These are phyloP conservation scores for Hemileia vastatrix DNA, from an alignment of 1,284 basidiomycete species.

Conservation along the genomic window DNA sequence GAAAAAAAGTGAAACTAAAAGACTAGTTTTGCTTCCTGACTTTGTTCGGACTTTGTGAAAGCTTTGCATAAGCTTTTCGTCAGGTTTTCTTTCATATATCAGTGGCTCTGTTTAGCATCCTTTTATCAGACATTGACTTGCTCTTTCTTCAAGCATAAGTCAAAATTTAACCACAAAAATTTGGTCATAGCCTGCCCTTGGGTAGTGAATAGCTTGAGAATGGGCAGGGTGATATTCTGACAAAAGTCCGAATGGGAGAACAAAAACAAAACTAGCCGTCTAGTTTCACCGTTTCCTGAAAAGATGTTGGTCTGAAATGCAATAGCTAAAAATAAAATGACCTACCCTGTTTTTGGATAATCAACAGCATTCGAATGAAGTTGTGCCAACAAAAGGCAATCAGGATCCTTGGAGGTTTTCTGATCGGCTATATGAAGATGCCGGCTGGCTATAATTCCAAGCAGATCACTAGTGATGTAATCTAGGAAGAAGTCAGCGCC, in stretches of 20 bases:
- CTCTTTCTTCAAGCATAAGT: neutral
- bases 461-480: constrained; percentile 56
- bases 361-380: constrained; percentile 58
- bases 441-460: constrained; percentile 51
- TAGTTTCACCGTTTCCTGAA: neutral
- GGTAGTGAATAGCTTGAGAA: neutral
- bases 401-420: constrained; percentile 52
- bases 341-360: constrained; percentile 24
- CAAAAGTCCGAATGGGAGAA: neutral
- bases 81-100: too few species aligned
- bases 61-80: too few species aligned
- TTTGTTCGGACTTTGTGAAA: too few species aligned
- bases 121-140: too few species aligned
- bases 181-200: too few species aligned
- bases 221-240: neutral
- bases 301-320: neutral
- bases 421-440: constrained; percentile 65
- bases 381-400: constrained; percentile 56
- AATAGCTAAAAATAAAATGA: neutral
- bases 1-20: too few species aligned
- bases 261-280: too few species aligned
- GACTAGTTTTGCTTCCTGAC: too few species aligned
- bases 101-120: too few species aligned
- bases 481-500: constrained; percentile 64
- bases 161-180: neutral